Conservation (phyloP, 225 moss, liverwort and hornwort genomes). For the Pleurozium schreberi region DNA sequence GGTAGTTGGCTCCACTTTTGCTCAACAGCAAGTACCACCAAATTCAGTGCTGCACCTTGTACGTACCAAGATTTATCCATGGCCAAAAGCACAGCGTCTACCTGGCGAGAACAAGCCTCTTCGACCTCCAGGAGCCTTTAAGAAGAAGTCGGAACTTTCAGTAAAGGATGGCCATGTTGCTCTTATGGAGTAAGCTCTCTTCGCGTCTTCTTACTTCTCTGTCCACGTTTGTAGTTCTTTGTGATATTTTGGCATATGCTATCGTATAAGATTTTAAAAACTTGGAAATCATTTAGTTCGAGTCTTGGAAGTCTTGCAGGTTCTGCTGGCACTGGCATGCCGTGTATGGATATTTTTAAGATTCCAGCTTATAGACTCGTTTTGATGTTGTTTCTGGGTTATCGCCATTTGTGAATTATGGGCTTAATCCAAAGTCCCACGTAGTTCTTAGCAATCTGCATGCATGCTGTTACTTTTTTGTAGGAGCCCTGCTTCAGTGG, state of each 20-base stretch:
- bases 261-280: neutral
- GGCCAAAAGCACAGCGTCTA: slow-evolving; percentile 94
- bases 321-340: neutral
- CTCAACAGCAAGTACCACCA: slow-evolving; percentile 96
- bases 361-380: neutral
- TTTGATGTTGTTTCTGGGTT: neutral
- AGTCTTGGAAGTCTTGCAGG: neutral
- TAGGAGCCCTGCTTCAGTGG: neutral
- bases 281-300: neutral
- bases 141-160: slow-evolving; percentile 98
- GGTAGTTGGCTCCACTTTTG: slow-evolving; percentile 72
- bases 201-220: neutral
- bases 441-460: neutral
- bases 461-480: neutral
- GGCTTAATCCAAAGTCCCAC: neutral
- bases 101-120: slow-evolving; percentile 93
- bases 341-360: neutral
- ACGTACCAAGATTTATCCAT: slow-evolving; percentile 81
- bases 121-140: slow-evolving; percentile 93
- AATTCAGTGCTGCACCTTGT: slow-evolving; percentile 97
- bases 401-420: neutral
- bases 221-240: neutral
- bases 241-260: neutral
- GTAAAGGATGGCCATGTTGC: slow-evolving; percentile 99
- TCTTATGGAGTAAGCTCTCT: slow-evolving; percentile 82